Base-by-base conservation (phyloP, 2,329 filamentous ascomycete genomes). In the Phialocephala sp. region DNA sequence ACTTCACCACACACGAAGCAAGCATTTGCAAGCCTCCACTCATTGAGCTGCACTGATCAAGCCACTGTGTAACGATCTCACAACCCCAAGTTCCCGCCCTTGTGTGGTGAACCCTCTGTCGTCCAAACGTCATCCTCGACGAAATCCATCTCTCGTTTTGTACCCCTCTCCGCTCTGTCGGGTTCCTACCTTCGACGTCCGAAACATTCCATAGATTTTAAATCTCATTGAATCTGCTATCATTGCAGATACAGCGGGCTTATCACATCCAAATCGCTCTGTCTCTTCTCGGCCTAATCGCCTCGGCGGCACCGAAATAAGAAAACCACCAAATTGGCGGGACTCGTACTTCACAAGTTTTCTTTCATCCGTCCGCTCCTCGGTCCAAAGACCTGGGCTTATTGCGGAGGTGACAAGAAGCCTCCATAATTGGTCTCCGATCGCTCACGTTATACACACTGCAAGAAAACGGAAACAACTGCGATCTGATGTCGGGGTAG, bases 381-480 rank as follows among this genome's bases (percentile, higher is more conserved):
- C 80, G 93, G 93, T 85, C 94, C 93, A 82, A 89, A 89, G 79
- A 89, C 89, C 85, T 92, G 93, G 93, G 93, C 96, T 89, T 94
- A 94, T 81, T 89, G 89, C 85, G 94, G 94, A 91, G 92, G 93
- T 84, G 92, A 95, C 85, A 95, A 93, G 85, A 94, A 97, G 83
- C 94, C 95, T 79, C 94, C 94, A 86, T 98, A 98, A 97, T 83
- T 94, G 80, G 84, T 47, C 66, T 59, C 69, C 36, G 41, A 24
- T 32, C 47, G 55, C 43, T 14, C 43, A 58, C 50, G 69, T 60
- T 36, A 60, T 45, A 68, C 50, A 68, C 50, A 52, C 64, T 62
- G 62, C 63, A 35, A 54, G 6, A 54, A 57, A 57, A 64, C 36
- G 65, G 41, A 50, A 61, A 18, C 45, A 63, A 27, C 59, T 35